Evolutionary conservation across 2,329 filamentous ascomycete species (phyloP).

Genomic region (Monilinia fructigena): DNA sequence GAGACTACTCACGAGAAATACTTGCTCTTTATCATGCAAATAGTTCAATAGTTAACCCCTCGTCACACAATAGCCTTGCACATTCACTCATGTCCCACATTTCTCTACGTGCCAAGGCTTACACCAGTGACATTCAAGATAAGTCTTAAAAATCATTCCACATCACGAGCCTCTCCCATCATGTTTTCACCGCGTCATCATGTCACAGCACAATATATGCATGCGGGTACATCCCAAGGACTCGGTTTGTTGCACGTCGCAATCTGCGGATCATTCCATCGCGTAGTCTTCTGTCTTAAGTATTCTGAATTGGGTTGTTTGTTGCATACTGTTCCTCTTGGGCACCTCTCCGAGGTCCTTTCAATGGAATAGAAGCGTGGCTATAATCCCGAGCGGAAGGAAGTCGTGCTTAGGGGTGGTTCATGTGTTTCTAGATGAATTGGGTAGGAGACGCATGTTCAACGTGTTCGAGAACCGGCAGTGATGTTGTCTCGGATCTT

Average conservation of each 20-base stretch:
- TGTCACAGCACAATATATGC: not conserved
- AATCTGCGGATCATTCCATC: constrained; percentile 18
- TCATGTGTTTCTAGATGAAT: not conserved
- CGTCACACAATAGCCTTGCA: no score
- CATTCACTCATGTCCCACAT: no score
- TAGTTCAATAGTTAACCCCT: no score
- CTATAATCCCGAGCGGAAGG: not conserved
- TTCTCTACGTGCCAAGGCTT: not conserved
- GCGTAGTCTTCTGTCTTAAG: constrained; percentile 4
- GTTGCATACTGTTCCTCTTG: constrained; percentile 2
- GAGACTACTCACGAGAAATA: no score
- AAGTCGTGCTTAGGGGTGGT: not conserved
- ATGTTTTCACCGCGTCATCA: not conserved
- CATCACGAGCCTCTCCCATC: not conserved
- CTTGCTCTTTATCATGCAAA: no score
- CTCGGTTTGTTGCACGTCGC: constrained; percentile 15
- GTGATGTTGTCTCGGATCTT: not conserved
- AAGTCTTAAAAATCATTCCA: not conserved
- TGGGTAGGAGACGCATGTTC: not conserved
- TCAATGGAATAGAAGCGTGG: not conserved
- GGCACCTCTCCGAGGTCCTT: not conserved
- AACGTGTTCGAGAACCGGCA: not conserved
- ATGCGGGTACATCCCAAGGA: not conserved
- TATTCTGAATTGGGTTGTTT: not conserved
- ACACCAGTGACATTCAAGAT: constrained; percentile 17